A percentile compares a stretch with the other conserved stretches of the same genome.
phyloP scores from a whole-genome alignment of 2,329 filamentous ascomycete genomes.

The Didymella sp. region DNA sequence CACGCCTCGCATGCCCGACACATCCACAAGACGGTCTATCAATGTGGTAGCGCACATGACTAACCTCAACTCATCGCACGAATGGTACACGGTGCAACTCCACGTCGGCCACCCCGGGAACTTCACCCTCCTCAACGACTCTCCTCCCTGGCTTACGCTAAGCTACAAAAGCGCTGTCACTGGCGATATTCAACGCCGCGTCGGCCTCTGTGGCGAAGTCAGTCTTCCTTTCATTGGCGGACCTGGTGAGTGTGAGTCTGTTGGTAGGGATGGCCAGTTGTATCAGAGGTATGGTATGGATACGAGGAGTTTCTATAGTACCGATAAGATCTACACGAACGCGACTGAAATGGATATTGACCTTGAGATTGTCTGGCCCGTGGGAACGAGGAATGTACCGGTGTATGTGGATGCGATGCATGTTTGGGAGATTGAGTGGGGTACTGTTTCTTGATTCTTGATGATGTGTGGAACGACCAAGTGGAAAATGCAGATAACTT shows the following conservation, averaged over 20 bases:
- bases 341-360: conserved; percentile 2
- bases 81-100: conserved; percentile 5
- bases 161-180: neutral
- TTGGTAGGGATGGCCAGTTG: neutral
- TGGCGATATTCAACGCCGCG: neutral
- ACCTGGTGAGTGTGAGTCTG: neutral
- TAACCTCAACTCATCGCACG: conserved; percentile 2
- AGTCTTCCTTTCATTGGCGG: neutral
- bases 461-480: no score
- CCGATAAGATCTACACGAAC: neutral
- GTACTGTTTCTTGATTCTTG: neutral
- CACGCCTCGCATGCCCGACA: conserved; percentile 1
- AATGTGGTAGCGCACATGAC: neutral
- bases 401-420: conserved; percentile 1
- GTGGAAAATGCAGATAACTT: no score
- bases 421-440: conserved; percentile 7
- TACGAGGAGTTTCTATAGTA: neutral
- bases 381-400: neutral
- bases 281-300: conserved; percentile 8
- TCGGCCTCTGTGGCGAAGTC: neutral
- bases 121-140: neutral
- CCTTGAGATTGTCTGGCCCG: conserved; percentile 6
- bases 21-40: neutral
- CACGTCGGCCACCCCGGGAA: neutral
- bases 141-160: neutral